phyloP scores from a whole-genome alignment of 768 basidiomycete species.

The Hebeloma cylindrosporum region DNA sequence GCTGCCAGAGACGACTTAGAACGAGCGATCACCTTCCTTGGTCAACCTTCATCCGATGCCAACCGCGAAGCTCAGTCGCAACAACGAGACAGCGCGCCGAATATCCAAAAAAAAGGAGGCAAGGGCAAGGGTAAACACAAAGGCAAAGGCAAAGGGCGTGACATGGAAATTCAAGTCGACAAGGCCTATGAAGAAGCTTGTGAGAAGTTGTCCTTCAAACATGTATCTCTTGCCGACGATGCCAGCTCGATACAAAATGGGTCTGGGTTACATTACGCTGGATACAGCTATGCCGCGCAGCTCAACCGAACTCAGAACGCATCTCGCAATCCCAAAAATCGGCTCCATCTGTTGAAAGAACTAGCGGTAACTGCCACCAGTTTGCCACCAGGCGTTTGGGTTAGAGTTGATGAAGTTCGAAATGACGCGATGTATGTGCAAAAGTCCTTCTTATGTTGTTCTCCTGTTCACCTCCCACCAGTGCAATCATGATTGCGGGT shows the following conservation, averaged over 20 bases:
- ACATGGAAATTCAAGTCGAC: constrained; percentile 36
- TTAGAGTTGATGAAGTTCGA: constrained; percentile 55
- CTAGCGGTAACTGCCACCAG: constrained; percentile 55
- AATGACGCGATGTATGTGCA: constrained; percentile 52
- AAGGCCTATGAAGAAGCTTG: constrained; percentile 42
- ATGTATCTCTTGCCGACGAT: constrained; percentile 35
- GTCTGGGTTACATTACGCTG: constrained; percentile 25
- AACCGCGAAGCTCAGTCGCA: constrained; percentile 16
- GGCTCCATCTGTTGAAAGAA: constrained; percentile 55
- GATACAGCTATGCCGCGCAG: constrained; percentile 35
- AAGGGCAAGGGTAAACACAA: constrained; percentile 16
- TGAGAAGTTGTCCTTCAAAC: constrained; percentile 48
- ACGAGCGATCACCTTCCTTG: constrained; percentile 44
- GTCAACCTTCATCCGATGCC: constrained; percentile 20
- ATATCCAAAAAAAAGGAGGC: constrained; percentile 17
- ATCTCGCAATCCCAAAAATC: constrained; percentile 45
- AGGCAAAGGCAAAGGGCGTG: constrained; percentile 32
- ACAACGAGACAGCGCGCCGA: constrained; percentile 2
- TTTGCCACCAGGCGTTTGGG: constrained; percentile 57
- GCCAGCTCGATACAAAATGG: constrained; percentile 12
- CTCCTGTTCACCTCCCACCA: constrained; percentile 22
- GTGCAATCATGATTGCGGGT: constrained; percentile 58
- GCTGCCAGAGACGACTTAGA: constrained; percentile 49
- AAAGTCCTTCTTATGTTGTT: background rate
- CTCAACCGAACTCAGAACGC: constrained; percentile 34